phyloP scores from a whole-genome alignment of 202 grass and related monocot species.

The Elaeis oleifera region DNA sequence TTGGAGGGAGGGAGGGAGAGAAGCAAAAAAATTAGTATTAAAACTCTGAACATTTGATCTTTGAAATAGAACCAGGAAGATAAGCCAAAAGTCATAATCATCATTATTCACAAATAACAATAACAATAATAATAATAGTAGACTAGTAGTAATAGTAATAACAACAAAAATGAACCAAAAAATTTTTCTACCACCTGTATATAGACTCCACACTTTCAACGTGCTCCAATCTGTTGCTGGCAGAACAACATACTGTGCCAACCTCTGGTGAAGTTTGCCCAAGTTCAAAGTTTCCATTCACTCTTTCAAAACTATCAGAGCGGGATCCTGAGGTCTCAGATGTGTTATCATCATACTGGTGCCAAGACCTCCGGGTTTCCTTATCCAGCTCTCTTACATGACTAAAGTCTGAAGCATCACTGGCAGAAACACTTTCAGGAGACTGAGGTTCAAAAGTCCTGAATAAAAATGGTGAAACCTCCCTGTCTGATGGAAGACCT shows the following conservation, averaged over 20 bases:
- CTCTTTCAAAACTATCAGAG: slow-evolving; percentile 75
- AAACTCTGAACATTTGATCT: too few species aligned
- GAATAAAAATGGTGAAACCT: slow-evolving; percentile 43
- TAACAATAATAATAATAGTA: too few species aligned
- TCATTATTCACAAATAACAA: too few species aligned
- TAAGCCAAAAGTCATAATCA: too few species aligned
- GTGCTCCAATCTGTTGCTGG: slow-evolving; percentile 32
- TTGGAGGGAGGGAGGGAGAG: too few species aligned
- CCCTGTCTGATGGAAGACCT: slow-evolving; percentile 43
- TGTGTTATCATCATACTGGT: slow-evolving; percentile 59
- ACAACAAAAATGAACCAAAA: background rate
- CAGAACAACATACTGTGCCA: slow-evolving; percentile 32
- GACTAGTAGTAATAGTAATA: background rate
- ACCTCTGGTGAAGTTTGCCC: slow-evolving; percentile 62
- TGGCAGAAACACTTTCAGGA: slow-evolving; percentile 70
- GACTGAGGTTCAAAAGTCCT: slow-evolving; percentile 60
- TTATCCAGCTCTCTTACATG: slow-evolving; percentile 69
- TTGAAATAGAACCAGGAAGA: too few species aligned
- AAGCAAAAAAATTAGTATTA: background rate
- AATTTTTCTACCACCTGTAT: slow-evolving; percentile 48
- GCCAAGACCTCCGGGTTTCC: slow-evolving; percentile 49
- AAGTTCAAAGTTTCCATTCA: slow-evolving; percentile 51
- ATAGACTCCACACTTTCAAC: slow-evolving; percentile 60
- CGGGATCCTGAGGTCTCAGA: slow-evolving; percentile 57
- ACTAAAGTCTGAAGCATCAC: slow-evolving; percentile 75